Evolutionary conservation across 2,329 filamentous ascomycete species (phyloP).

Genomic region (Calonectria ilicicola): DNA sequence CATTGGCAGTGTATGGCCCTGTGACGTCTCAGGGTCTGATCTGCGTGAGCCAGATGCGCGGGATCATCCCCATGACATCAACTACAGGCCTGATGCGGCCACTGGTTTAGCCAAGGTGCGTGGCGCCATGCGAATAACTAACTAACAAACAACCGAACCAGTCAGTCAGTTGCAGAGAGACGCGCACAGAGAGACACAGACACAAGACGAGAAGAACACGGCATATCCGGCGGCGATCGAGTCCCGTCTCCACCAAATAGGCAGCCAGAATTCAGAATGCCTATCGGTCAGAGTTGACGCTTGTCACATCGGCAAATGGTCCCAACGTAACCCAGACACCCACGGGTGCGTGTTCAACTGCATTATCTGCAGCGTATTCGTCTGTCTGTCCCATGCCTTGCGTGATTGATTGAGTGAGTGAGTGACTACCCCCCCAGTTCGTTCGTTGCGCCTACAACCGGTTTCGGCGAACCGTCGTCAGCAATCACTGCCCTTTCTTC

Average conservation of each 20-base stretch:
- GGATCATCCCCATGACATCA: background rate
- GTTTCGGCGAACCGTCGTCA: constrained; percentile 9
- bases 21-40: background rate
- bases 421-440: background rate
- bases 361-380: background rate
- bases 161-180: too few relatives aligned
- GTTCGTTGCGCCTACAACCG: background rate
- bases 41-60: background rate
- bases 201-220: background rate
- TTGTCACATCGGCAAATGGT: background rate
- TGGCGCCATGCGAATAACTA: too few relatives aligned
- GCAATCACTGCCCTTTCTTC: background rate
- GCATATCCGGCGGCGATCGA: background rate
- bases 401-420: constrained; percentile 6
- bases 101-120: background rate
- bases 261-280: background rate
- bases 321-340: background rate
- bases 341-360: background rate
- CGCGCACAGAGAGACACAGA: background rate
- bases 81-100: background rate
- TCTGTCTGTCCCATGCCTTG: background rate
- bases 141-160: background rate
- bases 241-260: constrained; percentile 1
- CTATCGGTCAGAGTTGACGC: background rate
- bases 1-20: too few relatives aligned